Percentiles rank a stretch among this genome's conserved stretches.
Evolutionary conservation across 805 yeast genomes (phyloP).

Genomic region (Cyberlindnera sargentensis): DNA sequence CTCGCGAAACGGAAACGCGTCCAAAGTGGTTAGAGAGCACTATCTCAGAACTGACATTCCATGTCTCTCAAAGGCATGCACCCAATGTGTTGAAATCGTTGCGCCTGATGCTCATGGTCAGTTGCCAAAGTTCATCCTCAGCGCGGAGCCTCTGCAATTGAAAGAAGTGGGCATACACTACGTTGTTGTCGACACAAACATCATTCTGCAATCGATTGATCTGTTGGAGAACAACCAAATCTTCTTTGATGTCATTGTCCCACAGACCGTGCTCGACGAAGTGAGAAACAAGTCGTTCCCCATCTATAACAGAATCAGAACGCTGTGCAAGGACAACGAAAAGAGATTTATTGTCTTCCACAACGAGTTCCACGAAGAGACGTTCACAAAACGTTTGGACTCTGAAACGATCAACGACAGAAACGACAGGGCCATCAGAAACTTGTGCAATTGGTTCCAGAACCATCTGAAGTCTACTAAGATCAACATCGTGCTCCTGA

Average conservation of each 20-base stretch:
- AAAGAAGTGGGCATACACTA: slow-evolving; percentile 64
- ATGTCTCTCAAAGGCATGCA: slow-evolving; percentile 72
- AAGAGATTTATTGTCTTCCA: slow-evolving; percentile 89
- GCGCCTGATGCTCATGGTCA: slow-evolving; percentile 64
- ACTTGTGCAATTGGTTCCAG: slow-evolving; percentile 63
- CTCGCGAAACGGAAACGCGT: slow-evolving; percentile 83
- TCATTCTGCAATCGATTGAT: slow-evolving; percentile 84
- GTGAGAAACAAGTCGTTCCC: slow-evolving; percentile 85
- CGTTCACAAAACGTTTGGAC: slow-evolving; percentile 52
- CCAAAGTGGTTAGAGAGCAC: slow-evolving; percentile 90
- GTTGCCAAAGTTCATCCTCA: slow-evolving; percentile 57
- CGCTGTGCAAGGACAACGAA: slow-evolving; percentile 62
- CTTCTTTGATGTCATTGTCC: slow-evolving; percentile 86
- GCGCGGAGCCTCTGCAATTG: slow-evolving; percentile 48
- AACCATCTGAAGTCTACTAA: slow-evolving; percentile 44
- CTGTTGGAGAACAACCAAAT: slow-evolving; percentile 69
- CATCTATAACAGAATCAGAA: slow-evolving; percentile 75
- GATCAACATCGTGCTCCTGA: slow-evolving; percentile 49
- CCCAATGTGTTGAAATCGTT: slow-evolving; percentile 45
- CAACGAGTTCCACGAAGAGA: slow-evolving; percentile 76
- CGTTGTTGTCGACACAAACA: slow-evolving; percentile 79
- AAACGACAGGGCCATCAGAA: slow-evolving; percentile 86
- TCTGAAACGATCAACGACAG: slow-evolving; percentile 80
- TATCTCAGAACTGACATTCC: slow-evolving; percentile 90
- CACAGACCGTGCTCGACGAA: slow-evolving; percentile 92